Base-by-base conservation (phyloP, 257 asterid genomes). In the Plantago elongata region DNA sequence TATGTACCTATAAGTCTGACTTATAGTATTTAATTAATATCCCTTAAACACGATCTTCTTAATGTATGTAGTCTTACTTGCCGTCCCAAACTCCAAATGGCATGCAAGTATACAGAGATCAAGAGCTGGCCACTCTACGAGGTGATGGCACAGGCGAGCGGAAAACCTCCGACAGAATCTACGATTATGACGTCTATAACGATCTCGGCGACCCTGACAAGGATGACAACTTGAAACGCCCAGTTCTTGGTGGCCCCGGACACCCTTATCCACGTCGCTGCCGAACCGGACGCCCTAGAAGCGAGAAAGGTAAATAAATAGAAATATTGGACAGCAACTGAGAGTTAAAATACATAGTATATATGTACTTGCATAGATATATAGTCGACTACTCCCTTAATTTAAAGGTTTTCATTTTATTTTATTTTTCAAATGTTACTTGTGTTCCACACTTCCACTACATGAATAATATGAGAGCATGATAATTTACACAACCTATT, bases 131-230 rank as follows among this genome's bases (percentile, higher is more conserved):
- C 5, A 17, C 37, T 60, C 52, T 79, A 0, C 80, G 94, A 37
- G 95, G 97, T 0, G 78, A 86, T 55, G 94, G 95, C 51, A 9
- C 51, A 15, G 94, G 94, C 12, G 58, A 82, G 48, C 84, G 91
- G 34, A 64, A 84, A 66, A 11, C 1, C 3, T 52, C 57, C 17
- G 95, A 86, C 12, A 75, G 92, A 55, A 61, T 89, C 1, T 89
- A 89, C 42, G 97, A 89, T 18, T 89, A 89, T 55, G 95, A 89
- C 50, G 84, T 82, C 16, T 89, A 89, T 66, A 89, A 89, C 51
- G 97, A 89, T 72, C 73, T 89, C 9, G 97, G 95, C 1, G 78
- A 82, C 11, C 86, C 95, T 34, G 40, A 34, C 40, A 34, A 34
- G 40, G 40, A 34, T 7, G 40, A 34, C 8, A 6, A 34, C 40